Evolutionary conservation across 768 basidiomycete genomes (phyloP), one percentile per base, ranked within the genome.

Genomic region (Filobasidium wieringae): DNA sequence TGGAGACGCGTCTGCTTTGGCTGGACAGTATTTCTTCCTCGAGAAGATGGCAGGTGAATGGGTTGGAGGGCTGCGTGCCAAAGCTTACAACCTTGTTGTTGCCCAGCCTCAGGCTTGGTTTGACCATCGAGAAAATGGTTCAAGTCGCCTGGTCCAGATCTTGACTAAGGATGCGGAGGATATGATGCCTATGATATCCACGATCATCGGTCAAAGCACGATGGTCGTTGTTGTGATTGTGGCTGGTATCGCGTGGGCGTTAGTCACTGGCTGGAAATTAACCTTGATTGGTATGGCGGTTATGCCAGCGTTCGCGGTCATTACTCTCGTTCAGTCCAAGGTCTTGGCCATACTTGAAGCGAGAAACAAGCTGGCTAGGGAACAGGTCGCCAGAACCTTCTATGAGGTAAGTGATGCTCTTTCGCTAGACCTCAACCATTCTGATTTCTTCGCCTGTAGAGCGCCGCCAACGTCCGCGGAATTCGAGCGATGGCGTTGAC

Each of bases 161-260:
- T 76, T 96, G 50, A 79, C 91, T 72, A 90, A 88, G 75, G 91
- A 96, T 66, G 84, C 81, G 0, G 89, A 96, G 60, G 95, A 96
- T 65, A 87, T 90, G 12, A 76, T 86, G 22, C 78, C 80, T 31
- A 77, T 99, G 45, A 78, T 96, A 60, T 78, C 85, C 0, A 78
- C 82, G 12, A 83, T 90, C 39, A 74, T 86, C 45, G 81, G 81
- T 0, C 87, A 92, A 68, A 76, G 78, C 30, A 69, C 84, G 33
- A 86, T 90, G 19, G 87, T 92, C 14, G 59, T 74, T 8, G 77
- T 85, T 14, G 95, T 96, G 90, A 79, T 96, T 45, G 70, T 79
- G 0, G 77, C 93, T 2, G 92, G 91, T 7, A 73, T 97, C 19
- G 69, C 86, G 17, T 99, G 95, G 93, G 92, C 92, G 0, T 78